Evolutionary conservation across 805 yeast species (phyloP).

Genomic region (Hagleromyces aurorensis): DNA sequence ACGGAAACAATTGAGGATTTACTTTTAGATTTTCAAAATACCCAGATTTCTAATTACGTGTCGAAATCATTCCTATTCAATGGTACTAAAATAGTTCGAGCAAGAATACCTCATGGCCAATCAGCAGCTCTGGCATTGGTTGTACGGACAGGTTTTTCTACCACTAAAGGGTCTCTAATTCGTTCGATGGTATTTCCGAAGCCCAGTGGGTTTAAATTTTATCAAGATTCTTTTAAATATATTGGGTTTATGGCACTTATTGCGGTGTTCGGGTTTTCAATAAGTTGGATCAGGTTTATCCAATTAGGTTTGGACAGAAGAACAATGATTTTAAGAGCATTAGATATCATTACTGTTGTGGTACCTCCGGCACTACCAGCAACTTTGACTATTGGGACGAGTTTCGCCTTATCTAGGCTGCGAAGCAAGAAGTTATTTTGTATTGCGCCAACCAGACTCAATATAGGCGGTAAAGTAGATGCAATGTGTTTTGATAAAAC

Average conservation of each 20-base stretch:
- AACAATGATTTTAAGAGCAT: slow-evolving; percentile 75
- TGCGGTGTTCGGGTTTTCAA: slow-evolving; percentile 76
- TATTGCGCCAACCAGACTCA: slow-evolving; percentile 89
- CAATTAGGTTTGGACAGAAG: slow-evolving; percentile 61
- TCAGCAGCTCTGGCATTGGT: slow-evolving; percentile 74
- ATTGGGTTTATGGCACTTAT: slow-evolving; percentile 89
- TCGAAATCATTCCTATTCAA: slow-evolving; percentile 72
- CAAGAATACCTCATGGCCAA: slow-evolving; percentile 50
- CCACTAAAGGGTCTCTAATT: slow-evolving; percentile 90
- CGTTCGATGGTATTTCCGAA: slow-evolving; percentile 96
- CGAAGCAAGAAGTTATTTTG: slow-evolving; percentile 68
- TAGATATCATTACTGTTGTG: slow-evolving; percentile 91
- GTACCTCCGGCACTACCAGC: slow-evolving; percentile 99
- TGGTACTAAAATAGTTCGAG: slow-evolving; percentile 85
- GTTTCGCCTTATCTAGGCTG: slow-evolving; percentile 77
- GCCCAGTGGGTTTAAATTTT: slow-evolving; percentile 88
- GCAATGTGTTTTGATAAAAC: slow-evolving; percentile 92
- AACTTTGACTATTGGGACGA: slow-evolving; percentile 91
- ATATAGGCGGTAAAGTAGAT: slow-evolving; percentile 92
- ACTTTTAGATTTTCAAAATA: slow-evolving; percentile 45
- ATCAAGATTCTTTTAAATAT: slow-evolving; percentile 89
- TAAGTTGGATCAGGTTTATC: slow-evolving; percentile 78
- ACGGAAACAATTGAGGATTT: slow-evolving; percentile 52
- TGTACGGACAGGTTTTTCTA: slow-evolving; percentile 83
- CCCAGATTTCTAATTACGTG: slow-evolving; percentile 54